Base-by-base conservation (phyloP, 129 eudicot species). In the Ambrosia trifida region DNA sequence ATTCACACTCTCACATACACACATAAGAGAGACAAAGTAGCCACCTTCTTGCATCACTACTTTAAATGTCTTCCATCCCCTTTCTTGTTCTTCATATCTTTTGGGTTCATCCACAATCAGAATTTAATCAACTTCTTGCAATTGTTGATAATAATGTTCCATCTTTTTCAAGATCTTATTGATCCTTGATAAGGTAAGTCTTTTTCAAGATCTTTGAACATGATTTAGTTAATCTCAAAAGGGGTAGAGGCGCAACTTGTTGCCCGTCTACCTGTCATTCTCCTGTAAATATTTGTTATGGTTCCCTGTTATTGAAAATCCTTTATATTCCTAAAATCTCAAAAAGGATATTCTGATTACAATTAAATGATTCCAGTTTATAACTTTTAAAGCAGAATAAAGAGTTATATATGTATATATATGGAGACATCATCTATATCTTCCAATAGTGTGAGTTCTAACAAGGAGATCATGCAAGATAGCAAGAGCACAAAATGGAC, bases 71-170 rank as follows among this genome's bases (percentile, higher is more conserved):
- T 76, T 59, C 85, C 66, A 84, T 84, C 68, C 89, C 84, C 81
- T 87, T 79, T 74, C 68, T 84, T 46, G 66, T 84, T 66, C 86
- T 87, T 16, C 89, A 76, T 16, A 24, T 87, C 93, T 59, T 87
- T 84, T 84, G 89, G 85, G 35, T 87, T 87, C 85, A 76, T 87
- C 69, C 94, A 87, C 72, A 83, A 79, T 81, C 87, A 76, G 47
- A 53, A 53, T 70, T 61, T 59, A 61, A 5, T 59, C 44, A 40
- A 40, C 44, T 40, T 36, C 50, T 53, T 43, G 12, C 56, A 52
- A 13, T 74, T 74, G 17, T 28, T 36, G 43, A 24, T 24, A 24
- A 24, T 24, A 24, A 24, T 24, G 28, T 64, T 62, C 41, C 51
- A 32, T 74, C 33, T 20, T 66, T 69, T 57, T 40, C 80, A 76